Base-by-base conservation (phyloP, 768 basidiomycete species). In the Mycena crocata region DNA sequence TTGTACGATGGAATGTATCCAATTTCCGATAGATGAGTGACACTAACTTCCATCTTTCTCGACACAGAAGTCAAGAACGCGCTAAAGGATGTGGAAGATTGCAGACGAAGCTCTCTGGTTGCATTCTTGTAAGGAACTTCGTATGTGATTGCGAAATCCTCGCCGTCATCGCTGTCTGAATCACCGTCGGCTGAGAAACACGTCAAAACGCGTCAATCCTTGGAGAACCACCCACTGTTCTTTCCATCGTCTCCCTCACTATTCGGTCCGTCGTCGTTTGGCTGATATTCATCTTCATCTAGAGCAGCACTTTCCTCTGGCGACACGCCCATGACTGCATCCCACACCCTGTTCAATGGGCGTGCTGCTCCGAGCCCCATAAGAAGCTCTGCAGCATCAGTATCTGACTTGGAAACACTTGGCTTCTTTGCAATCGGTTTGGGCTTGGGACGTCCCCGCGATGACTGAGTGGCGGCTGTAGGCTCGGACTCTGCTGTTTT, bases 1-100 rank as follows among this genome's bases (percentile, higher is more conserved):
- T 35, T 51, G 23, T 64, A 70, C 19, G 59, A 73, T 5, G 71
- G 71, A 30, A 74, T 67, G 50, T 74, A 74, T 5, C 71, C 73
- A 57, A 74, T 54, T 6, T 32, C 49, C 19, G 72, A 35, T 19
- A 67, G 50, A 15, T 42, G 55, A 19, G 55, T 23, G 32, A 57
- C 28, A 32, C 62, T 26, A 17, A 44, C 46, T 23, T 31, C 42
- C 62, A 64, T 64, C 45, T 54, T 56, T 24, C 9, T 21, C 23
- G 44, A 45, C 44, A 45, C 8, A 12, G 44, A 7, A 21, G 44
- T 21, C 35, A 37, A 15, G 35, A 37, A 37, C 15, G 35, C 35
- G 35, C 35, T 15, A 37, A 37, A 37, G 8, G 35, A 37, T 15
- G 35, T 37, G 35, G 9, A 9, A 15, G 35, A 8, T 37, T 8